These are phyloP conservation scores for Thelonectria olida DNA, from an alignment of 2,329 filamentous ascomycete genomes.

Conservation along the genomic window DNA sequence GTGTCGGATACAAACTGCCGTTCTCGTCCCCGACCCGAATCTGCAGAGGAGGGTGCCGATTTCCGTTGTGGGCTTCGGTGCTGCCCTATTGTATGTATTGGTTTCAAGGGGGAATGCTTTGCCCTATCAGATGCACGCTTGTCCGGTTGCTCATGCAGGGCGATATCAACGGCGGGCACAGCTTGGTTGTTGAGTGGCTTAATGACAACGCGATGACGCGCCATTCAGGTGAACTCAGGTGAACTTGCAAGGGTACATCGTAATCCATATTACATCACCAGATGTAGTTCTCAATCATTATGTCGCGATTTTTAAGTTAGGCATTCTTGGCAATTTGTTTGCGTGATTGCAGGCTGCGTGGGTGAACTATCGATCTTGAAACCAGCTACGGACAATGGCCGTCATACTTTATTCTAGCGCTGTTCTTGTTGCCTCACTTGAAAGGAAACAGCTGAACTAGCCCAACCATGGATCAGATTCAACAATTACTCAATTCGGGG, in stretches of 20 bases:
- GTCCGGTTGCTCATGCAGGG: background rate
- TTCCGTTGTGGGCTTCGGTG: background rate
- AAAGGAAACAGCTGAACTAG: background rate
- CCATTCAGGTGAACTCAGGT: background rate
- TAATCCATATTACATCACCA: too few species aligned
- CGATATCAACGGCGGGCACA: background rate
- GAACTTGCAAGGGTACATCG: background rate
- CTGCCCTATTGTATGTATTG: too few species aligned
- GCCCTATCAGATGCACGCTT: background rate
- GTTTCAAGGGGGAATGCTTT: background rate
- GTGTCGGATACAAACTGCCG: background rate
- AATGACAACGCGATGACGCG: background rate
- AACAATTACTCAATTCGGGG: background rate
- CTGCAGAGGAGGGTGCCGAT: background rate
- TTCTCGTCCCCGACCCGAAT: background rate
- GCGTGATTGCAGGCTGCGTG: too few species aligned
- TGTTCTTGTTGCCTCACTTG: background rate
- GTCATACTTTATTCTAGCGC: background rate
- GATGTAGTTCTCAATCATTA: too few species aligned
- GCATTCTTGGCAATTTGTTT: too few species aligned
- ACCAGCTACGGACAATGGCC: too few species aligned
- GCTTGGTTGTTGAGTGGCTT: background rate
- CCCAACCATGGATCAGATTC: background rate
- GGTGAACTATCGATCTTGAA: too few species aligned
- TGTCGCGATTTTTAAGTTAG: too few species aligned